These are phyloP conservation scores for Picea abies DNA, from an alignment of 83 land plant species.

Conservation along the genomic window DNA sequence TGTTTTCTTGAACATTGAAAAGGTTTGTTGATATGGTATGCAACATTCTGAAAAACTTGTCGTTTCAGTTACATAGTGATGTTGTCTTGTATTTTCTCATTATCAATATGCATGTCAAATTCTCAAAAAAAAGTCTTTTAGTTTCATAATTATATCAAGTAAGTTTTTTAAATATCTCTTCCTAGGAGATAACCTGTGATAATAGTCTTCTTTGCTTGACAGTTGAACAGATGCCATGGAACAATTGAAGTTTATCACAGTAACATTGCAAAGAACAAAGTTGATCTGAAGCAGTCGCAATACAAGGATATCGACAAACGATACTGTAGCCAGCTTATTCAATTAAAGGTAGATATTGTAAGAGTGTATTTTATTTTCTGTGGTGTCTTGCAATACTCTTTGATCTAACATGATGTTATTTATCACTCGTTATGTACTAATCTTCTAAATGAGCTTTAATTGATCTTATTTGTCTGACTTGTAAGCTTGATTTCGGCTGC, in stretches of 20 bases:
- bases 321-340: constrained; percentile 85
- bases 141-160: background rate
- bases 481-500: constrained; percentile 19
- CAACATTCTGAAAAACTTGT: background rate
- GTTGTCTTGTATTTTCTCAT: no score
- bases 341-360: constrained; percentile 76
- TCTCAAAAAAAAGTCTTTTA: no score
- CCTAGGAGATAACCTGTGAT: background rate
- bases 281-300: constrained; percentile 85
- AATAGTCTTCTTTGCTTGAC: constrained; percentile 18
- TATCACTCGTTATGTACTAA: background rate
- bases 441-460: background rate
- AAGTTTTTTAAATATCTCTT: background rate
- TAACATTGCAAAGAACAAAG: constrained; percentile 74
- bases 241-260: constrained; percentile 90
- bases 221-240: constrained; percentile 83
- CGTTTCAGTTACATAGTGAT: background rate
- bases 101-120: no score
- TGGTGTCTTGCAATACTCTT: background rate
- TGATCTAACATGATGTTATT: background rate
- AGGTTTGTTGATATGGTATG: background rate
- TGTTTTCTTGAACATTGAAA: background rate
- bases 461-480: background rate
- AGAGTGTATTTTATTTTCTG: background rate
- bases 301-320: constrained; percentile 95